Conservation (phyloP, 768 basidiomycete species). For the Pisolithus sp. region DNA sequence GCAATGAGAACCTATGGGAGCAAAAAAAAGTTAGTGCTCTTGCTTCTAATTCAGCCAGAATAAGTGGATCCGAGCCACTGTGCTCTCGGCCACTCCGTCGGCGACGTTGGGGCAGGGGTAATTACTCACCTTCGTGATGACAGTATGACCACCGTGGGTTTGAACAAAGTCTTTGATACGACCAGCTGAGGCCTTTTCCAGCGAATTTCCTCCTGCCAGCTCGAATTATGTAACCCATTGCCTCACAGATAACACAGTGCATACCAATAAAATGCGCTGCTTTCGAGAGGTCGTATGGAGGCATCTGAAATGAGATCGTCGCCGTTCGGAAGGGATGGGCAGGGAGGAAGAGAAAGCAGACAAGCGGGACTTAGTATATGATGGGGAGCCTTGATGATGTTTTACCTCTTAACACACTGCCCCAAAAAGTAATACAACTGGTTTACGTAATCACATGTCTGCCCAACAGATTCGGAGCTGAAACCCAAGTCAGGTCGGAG, state of each 20-base stretch:
- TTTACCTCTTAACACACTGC: slow-evolving; percentile 14
- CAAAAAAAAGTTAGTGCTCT: neutral
- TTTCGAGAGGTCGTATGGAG: slow-evolving; percentile 49
- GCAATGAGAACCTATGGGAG: slow-evolving; percentile 84
- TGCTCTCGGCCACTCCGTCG: no score
- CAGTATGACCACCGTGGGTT: slow-evolving; percentile 89
- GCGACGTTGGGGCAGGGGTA: no score
- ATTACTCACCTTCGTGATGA: slow-evolving; percentile 85
- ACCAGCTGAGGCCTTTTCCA: slow-evolving; percentile 77
- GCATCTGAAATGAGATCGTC: slow-evolving; percentile 13
- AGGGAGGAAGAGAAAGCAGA: slow-evolving; percentile 12
- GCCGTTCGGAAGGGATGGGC: neutral
- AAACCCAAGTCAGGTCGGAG: slow-evolving; percentile 4
- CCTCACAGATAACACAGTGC: slow-evolving; percentile 6
- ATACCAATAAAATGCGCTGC: slow-evolving; percentile 61
- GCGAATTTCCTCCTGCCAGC: slow-evolving; percentile 80
- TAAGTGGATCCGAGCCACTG: slow-evolving; percentile 11
- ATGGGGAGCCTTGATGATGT: slow-evolving; percentile 10
- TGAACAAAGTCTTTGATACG: slow-evolving; percentile 89
- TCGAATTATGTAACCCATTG: slow-evolving; percentile 10
- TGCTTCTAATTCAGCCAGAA: slow-evolving; percentile 1
- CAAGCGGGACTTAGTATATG: neutral
- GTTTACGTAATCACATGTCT: slow-evolving; percentile 23
- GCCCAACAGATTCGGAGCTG: neutral
- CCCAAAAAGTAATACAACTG: slow-evolving; percentile 23